phyloP scores from a whole-genome alignment of 352 stramenopile species.

The Phytophthora hybrid region DNA sequence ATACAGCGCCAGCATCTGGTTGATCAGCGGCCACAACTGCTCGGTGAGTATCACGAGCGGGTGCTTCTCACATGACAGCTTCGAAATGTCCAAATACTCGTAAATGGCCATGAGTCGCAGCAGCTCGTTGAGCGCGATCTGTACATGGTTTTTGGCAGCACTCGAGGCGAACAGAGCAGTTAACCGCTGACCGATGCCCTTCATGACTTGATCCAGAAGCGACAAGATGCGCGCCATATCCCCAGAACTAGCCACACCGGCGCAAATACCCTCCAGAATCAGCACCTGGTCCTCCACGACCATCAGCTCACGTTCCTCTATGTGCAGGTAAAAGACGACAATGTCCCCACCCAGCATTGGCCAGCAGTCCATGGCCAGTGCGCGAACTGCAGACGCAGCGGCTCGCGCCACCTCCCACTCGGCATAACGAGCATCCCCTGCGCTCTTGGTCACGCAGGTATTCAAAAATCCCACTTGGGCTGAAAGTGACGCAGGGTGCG shows the following conservation, averaged over 20 bases:
- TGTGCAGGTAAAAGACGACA: conserved; percentile 79
- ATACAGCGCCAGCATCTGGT: conserved; percentile 85
- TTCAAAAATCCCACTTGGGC: conserved; percentile 79
- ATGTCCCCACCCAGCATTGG: conserved; percentile 68
- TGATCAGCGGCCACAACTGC: conserved; percentile 81
- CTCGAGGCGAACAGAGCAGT: conserved; percentile 51
- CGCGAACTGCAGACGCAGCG: conserved; percentile 72
- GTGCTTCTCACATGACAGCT: conserved; percentile 35
- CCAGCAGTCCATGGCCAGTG: conserved; percentile 86
- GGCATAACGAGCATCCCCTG: conserved; percentile 49
- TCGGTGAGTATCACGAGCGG: conserved; percentile 80
- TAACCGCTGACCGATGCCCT: conserved; percentile 67
- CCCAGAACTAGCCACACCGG: conserved; percentile 56
- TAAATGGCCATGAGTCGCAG: conserved; percentile 88
- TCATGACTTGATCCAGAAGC: conserved; percentile 75
- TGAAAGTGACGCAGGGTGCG: conserved; percentile 55
- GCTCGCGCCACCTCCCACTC: conserved; percentile 86
- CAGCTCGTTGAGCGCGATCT: conserved; percentile 68
- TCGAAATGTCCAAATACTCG: conserved; percentile 71
- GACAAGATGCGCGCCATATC: conserved; percentile 56
- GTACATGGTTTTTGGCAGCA: conserved; percentile 43
- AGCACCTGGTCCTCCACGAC: conserved; percentile 84
- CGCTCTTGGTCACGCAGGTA: conserved; percentile 67
- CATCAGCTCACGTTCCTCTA: conserved; percentile 76
- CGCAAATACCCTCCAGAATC: conserved; percentile 83